Percentiles rank a stretch among this genome's conserved stretches.
phyloP scores from a whole-genome alignment of 2,329 filamentous ascomycete genomes.

The Zelopaecilomyces penicillatus region DNA sequence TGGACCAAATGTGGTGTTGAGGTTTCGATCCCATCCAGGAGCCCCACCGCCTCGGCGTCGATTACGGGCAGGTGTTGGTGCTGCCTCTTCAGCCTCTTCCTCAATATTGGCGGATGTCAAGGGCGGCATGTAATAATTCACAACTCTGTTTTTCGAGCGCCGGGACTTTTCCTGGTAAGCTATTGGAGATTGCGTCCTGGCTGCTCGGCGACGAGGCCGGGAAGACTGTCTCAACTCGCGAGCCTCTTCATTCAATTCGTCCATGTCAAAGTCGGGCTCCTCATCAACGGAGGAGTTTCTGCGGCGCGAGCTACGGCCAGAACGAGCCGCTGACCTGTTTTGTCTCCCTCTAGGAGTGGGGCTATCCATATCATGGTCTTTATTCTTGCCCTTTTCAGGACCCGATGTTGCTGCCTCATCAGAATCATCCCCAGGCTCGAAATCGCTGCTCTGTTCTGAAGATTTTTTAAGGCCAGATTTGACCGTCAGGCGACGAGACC shows the following conservation, averaged over 20 bases:
- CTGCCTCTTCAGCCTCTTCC: constrained; percentile 59
- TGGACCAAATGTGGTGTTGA: constrained; percentile 86
- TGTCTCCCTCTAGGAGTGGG: constrained; percentile 42
- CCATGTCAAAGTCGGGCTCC: constrained; percentile 50
- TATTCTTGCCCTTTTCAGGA: constrained; percentile 31
- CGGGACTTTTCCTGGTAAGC: constrained; percentile 49
- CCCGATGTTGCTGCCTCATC: constrained; percentile 40
- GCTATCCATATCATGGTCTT: constrained; percentile 39
- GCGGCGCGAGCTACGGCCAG: constrained; percentile 39
- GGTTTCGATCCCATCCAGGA: constrained; percentile 62
- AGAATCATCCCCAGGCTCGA: constrained; percentile 52
- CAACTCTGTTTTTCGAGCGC: constrained; percentile 45
- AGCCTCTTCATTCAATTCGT: constrained; percentile 59
- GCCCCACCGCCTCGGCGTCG: constrained; percentile 54
- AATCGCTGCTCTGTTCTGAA: constrained; percentile 50
- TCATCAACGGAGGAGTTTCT: constrained; percentile 47
- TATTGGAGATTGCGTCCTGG: constrained; percentile 45
- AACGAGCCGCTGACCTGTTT: constrained; percentile 29
- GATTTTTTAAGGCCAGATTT: constrained; percentile 36
- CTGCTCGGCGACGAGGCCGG: constrained; percentile 40
- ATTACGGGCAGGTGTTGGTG: constrained; percentile 60
- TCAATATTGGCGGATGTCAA: constrained; percentile 56
- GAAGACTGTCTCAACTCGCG: constrained; percentile 52
- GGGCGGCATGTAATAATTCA: constrained; percentile 81
- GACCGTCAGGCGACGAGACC: constrained; percentile 39